Base-by-base conservation (phyloP, 2,329 filamentous ascomycete species). In the Diaporthe ampelina region DNA sequence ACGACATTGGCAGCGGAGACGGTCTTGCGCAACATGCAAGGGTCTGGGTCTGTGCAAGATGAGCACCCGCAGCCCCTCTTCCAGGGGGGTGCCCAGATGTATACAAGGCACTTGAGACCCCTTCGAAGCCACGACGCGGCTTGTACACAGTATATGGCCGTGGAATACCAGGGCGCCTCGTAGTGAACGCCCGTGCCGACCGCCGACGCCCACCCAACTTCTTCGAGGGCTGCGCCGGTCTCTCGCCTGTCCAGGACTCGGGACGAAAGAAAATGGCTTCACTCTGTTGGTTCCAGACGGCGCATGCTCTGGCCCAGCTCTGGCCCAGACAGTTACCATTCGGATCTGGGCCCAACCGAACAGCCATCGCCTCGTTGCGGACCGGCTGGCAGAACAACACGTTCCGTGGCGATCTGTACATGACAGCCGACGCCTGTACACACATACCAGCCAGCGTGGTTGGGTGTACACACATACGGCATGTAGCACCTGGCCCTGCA, bases 11-110 rank as follows among this genome's bases (percentile, higher is more conserved):
- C 71, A 50, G 71, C 63, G 71, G 71, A 67, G 71, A 73, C 61
- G 59, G 71, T 50, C 71, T 73, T 73, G 71, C 71, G 71, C 71
- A 69, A 73, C 65, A 21, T 68, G 48, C 71, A 73, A 73, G 71
- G 71, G 71, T 73, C 71, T 68, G 63, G 63, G 45, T 68, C 63
- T 68, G 63, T 68, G 63, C 63, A 68, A 68, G 63, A 68, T 68
- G 63, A 68, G 63, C 63, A 68, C 63, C 63, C 63, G 63, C 63
- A 68, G 63, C 63, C 63, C 63, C 63, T 68, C 63, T 68, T 68
- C 63, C 63, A 68, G 45, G 63, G 63, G 63, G 63, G 32, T 40
- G 45, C 63, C 63, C 32, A 52, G 63, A 54, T 68, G 40, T 68
- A 19, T 45, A 29, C 45, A 70, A 11, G 40, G 24, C 68, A 59